Percentiles rank a stretch among this genome's conserved stretches.
Conservation (phyloP, 169 alveolate genomes). For the Eimeria maxima region DNA sequence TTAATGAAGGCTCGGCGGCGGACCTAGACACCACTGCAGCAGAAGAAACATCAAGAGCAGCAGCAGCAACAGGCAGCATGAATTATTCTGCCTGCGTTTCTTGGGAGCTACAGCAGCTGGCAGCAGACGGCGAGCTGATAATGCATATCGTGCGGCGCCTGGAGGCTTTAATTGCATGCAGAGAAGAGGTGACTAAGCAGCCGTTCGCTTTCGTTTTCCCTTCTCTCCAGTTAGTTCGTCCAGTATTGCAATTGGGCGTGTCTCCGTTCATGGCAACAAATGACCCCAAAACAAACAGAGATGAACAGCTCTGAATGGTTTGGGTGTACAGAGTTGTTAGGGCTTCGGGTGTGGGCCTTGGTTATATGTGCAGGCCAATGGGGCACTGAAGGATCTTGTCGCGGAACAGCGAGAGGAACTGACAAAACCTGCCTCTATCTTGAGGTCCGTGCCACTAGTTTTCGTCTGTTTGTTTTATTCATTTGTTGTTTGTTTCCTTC, state of each 20-base stretch:
- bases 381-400: background rate
- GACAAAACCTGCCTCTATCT: constrained; percentile 41
- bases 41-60: background rate
- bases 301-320: no score
- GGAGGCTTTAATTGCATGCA: constrained; percentile 9
- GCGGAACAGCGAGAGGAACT: constrained; percentile 38
- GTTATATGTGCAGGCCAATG: constrained; percentile 18
- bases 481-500: background rate
- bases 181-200: constrained; percentile 15
- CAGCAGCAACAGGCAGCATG: background rate
- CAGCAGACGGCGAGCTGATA: constrained; percentile 9
- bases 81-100: constrained; percentile 22
- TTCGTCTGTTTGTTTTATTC: background rate
- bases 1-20: background rate
- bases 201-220: background rate
- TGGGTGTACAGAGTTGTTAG: background rate
- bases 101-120: constrained; percentile 34
- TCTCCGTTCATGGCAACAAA: no score
- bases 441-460: background rate
- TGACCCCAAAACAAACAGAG: no score
- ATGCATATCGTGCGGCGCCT: background rate
- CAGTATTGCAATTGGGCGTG: no score
- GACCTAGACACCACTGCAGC: background rate
- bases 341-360: background rate
- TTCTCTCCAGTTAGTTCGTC: background rate